phyloP scores from a whole-genome alignment of 2,329 filamentous ascomycete genomes.

The Anthostomella pinea region DNA sequence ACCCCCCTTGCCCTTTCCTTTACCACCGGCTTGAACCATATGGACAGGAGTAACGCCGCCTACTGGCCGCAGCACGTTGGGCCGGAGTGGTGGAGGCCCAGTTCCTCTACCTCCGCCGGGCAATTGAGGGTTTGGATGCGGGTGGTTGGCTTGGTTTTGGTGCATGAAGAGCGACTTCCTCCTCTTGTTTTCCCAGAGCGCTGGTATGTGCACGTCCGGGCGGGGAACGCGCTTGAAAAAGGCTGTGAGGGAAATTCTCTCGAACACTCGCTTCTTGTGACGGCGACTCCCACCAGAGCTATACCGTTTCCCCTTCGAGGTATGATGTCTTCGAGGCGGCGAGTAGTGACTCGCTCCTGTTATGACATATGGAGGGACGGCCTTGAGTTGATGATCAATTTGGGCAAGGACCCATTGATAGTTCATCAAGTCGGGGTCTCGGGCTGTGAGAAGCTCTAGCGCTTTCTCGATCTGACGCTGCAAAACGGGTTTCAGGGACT shows the following conservation, averaged over 20 bases:
- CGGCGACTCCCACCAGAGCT: background rate
- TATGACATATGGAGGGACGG: constrained; percentile 20
- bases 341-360: background rate
- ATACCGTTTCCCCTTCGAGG: background rate
- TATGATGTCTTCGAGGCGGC: constrained; percentile 7
- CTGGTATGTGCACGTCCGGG: constrained; percentile 26
- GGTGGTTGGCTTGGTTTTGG: background rate
- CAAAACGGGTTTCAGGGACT: constrained; percentile 33
- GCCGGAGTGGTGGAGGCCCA: background rate
- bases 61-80: background rate
- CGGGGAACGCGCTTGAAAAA: constrained; percentile 45
- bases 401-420: constrained; percentile 44
- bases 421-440: constrained; percentile 34
- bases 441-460: constrained; percentile 31
- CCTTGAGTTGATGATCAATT: constrained; percentile 39
- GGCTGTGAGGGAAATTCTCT: constrained; percentile 41
- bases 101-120: background rate
- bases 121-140: background rate
- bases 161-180: constrained; percentile 3
- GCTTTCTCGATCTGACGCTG: constrained; percentile 42
- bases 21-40: background rate
- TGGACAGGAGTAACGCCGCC: no score
- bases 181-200: constrained; percentile 20
- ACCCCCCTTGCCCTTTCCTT: background rate
- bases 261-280: constrained; percentile 31